Evolutionary conservation across 2,329 filamentous ascomycete genomes (phyloP).

Genomic region (Zasmidium citrigriseum): DNA sequence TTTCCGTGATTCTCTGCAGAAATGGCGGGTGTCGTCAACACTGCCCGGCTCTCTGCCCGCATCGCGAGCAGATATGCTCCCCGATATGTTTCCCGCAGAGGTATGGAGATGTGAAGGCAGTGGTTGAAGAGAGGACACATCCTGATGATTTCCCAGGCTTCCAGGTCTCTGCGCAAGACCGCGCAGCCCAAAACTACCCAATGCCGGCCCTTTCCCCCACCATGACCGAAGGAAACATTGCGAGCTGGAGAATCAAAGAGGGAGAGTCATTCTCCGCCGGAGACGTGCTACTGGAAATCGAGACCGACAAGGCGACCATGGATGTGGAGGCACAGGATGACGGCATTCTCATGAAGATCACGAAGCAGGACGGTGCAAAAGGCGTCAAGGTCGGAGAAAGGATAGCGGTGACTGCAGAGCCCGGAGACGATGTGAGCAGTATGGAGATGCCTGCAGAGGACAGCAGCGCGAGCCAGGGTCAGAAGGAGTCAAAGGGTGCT

Average conservation of each 20-base stretch:
- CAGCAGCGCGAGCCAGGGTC: conserved; percentile 28
- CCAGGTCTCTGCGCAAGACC: conserved; percentile 32
- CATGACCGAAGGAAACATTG: conserved; percentile 91
- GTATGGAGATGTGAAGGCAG: conserved; percentile 17
- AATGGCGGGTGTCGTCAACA: conserved; percentile 34
- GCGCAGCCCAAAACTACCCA: conserved; percentile 81
- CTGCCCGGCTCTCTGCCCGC: conserved; percentile 31
- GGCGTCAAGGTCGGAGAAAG: conserved; percentile 73
- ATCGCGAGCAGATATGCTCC: conserved; percentile 30
- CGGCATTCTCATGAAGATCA: conserved; percentile 82
- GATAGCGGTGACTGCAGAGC: conserved; percentile 81
- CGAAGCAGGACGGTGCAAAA: conserved; percentile 72
- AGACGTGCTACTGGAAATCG: conserved; percentile 87
- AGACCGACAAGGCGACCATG: conserved; percentile 94
- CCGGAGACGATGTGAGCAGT: conserved; percentile 73
- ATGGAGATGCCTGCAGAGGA: conserved; percentile 76
- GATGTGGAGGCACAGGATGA: conserved; percentile 92
- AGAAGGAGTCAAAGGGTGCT: conserved; percentile 12
- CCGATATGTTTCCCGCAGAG: conserved; percentile 26
- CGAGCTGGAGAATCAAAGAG: conserved; percentile 83
- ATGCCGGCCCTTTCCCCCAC: conserved; percentile 92
- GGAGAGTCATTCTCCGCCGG: conserved; percentile 79
- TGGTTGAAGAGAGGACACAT: not conserved
- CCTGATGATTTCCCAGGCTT: conserved; percentile 30
- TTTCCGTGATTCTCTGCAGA: conserved; percentile 4